These are phyloP conservation scores for Coffea eugenioides DNA, from an alignment of 257 asterid species.

Conservation along the genomic window DNA sequence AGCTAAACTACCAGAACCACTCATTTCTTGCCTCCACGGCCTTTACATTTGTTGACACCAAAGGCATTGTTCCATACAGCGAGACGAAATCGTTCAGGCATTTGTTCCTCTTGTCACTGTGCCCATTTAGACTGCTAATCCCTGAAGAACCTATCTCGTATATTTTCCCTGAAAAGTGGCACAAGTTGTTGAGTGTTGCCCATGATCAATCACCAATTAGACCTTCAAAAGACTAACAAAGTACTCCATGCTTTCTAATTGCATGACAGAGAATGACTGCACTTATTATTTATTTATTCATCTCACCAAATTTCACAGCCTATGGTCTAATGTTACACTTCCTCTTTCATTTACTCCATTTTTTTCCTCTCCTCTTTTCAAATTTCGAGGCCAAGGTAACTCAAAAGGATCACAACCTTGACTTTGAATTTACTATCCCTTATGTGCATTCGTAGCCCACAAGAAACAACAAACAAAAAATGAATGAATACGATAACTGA, in stretches of 20 bases:
- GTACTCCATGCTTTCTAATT: background rate
- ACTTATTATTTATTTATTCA: background rate
- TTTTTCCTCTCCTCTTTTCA: background rate
- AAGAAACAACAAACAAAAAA: too few relatives aligned
- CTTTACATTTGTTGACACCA: constrained; percentile 46
- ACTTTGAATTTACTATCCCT: background rate
- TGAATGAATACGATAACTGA: background rate
- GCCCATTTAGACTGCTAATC: constrained; percentile 44
- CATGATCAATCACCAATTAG: background rate
- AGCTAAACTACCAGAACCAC: constrained; percentile 46
- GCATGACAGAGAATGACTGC: background rate
- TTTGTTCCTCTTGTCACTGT: constrained; percentile 38
- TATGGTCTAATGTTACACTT: background rate
- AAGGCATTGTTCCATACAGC: constrained; percentile 55
- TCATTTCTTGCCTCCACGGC: constrained; percentile 45
- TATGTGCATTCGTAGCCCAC: background rate
- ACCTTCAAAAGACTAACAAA: background rate
- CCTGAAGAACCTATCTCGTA: constrained; percentile 60
- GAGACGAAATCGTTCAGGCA: constrained; percentile 50
- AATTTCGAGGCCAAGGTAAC: background rate
- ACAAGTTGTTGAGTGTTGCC: too few relatives aligned
- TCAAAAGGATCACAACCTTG: background rate
- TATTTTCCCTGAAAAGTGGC: constrained; percentile 44
- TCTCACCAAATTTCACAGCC: background rate
- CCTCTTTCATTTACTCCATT: background rate